phyloP scores from a whole-genome alignment of 306 rosid species.

The Gillenia trifoliata region DNA sequence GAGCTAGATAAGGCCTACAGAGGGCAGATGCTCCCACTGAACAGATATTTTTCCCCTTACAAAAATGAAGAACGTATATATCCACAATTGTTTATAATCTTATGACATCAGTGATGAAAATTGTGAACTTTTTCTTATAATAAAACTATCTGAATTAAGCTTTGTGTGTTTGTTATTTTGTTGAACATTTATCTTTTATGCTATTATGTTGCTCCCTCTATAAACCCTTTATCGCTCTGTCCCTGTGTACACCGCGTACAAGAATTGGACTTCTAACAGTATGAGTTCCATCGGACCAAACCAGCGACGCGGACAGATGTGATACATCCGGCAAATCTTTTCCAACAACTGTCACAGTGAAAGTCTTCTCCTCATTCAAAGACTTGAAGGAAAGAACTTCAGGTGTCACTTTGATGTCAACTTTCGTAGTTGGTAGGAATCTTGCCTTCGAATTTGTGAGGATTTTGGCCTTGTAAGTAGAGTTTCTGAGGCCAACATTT shows the following conservation, averaged over 20 bases:
- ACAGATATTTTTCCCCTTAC: no score
- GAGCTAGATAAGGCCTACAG: no score
- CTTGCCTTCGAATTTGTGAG: neutral
- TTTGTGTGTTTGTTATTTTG: no score
- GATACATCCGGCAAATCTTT: neutral
- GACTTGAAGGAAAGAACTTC: conserved; percentile 8
- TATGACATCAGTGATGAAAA: no score
- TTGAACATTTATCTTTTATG: no score
- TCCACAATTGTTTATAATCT: no score
- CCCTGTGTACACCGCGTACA: neutral
- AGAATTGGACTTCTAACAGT: conserved; percentile 17
- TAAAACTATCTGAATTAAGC: no score
- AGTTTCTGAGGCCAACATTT: conserved; percentile 22
- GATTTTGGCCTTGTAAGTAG: conserved; percentile 2
- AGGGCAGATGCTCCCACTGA: no score
- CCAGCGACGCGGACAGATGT: neutral
- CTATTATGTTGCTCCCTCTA: no score
- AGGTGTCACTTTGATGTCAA: conserved; percentile 10
- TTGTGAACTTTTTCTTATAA: no score
- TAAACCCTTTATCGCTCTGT: no score
- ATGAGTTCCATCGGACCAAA: conserved; percentile 21
- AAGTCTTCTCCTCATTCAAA: conserved; percentile 23
- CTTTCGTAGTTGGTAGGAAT: neutral
- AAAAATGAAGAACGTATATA: no score
- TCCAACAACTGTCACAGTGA: conserved; percentile 15